These are phyloP conservation scores for Bombardia bombarda DNA, from an alignment of 495 filamentous ascomycete species.

Conservation along the genomic window DNA sequence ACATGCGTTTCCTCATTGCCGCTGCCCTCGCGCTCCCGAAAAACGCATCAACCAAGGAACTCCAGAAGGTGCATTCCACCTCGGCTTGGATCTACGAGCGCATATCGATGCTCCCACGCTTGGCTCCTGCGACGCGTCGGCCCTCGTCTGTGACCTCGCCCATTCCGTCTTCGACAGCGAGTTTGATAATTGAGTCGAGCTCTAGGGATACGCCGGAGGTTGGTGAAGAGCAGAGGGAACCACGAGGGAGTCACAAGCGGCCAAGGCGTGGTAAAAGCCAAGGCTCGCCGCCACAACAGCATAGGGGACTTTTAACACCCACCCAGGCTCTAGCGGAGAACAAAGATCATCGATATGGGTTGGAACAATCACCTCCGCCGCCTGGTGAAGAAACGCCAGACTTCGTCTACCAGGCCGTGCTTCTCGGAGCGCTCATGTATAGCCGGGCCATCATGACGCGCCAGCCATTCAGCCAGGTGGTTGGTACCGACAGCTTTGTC, in stretches of 20 bases:
- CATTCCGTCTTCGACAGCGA: not conserved
- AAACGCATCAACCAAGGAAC: conserved; percentile 17
- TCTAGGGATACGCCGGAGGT: not conserved
- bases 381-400: conserved; percentile 8
- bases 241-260: no score
- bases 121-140: conserved; percentile 6
- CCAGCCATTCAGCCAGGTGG: conserved; percentile 17
- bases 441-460: conserved; percentile 22
- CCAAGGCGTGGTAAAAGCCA: not conserved
- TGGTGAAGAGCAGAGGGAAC: no score
- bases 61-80: conserved; percentile 24
- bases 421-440: conserved; percentile 26
- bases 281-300: not conserved
- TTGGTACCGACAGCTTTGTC: conserved; percentile 15
- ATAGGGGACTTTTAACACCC: not conserved
- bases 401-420: conserved; percentile 25
- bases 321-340: not conserved
- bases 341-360: no score
- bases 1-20: conserved; percentile 27
- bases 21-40: conserved; percentile 23
- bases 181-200: not conserved
- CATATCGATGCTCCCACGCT: conserved; percentile 17
- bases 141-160: conserved; percentile 5
- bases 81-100: conserved; percentile 28
- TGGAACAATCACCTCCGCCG: not conserved